phyloP scores from a whole-genome alignment of 257 asterid species.

The Nicotiana noctiflora region DNA sequence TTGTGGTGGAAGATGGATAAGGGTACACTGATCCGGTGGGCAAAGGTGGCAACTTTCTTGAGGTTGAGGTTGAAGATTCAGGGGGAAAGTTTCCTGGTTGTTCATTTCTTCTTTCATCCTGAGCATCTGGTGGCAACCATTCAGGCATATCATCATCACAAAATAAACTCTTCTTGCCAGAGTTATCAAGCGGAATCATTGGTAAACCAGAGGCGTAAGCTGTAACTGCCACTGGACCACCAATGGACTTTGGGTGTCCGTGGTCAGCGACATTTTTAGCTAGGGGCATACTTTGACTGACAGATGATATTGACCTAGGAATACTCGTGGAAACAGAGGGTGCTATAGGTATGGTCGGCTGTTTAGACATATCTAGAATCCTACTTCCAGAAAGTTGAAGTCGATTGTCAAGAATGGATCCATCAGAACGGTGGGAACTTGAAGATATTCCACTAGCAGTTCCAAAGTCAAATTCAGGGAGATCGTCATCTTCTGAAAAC shows the following conservation, averaged over 20 bases:
- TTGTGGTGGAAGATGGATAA: background rate
- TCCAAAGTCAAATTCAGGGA: constrained; percentile 28
- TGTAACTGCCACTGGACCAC: background rate
- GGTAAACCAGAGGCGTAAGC: background rate
- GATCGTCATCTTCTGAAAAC: constrained; percentile 23
- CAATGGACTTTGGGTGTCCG: background rate
- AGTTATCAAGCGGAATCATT: background rate
- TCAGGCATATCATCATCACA: constrained; percentile 29
- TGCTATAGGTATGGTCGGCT: background rate
- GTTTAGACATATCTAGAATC: background rate
- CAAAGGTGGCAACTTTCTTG: background rate
- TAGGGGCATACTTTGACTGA: constrained; percentile 3
- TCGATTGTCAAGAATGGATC: background rate
- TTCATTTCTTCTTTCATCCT: background rate
- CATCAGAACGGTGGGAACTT: background rate
- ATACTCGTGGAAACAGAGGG: background rate
- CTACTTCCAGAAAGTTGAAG: constrained; percentile 6
- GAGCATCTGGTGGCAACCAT: constrained; percentile 20
- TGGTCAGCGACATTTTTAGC: background rate
- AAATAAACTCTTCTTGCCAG: constrained; percentile 8
- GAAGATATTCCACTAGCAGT: constrained; percentile 12
- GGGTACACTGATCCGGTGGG: constrained; percentile 3
- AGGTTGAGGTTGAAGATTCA: background rate
- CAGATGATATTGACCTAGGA: background rate
- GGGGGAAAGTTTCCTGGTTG: background rate